Evolutionary conservation across 2,329 filamentous ascomycete species (phyloP).

Genomic region (Leptodontidium sp.): DNA sequence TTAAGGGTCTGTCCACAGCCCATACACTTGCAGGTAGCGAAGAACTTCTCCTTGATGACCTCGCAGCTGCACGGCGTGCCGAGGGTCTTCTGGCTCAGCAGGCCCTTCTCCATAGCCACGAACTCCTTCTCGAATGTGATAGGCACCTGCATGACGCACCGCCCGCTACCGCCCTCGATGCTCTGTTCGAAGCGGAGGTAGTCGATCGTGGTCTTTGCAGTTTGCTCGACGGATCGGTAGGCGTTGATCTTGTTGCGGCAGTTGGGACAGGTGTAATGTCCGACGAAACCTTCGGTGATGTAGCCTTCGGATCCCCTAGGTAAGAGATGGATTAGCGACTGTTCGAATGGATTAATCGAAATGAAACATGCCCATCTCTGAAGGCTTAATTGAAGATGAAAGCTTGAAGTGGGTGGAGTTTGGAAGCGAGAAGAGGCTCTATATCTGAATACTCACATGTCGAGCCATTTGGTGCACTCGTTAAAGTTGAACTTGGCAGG

Average conservation of each 20-base stretch:
- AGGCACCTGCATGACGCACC: slow-evolving; percentile 17
- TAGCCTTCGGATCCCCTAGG: slow-evolving; percentile 21
- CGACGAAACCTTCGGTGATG: slow-evolving; percentile 20
- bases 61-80: slow-evolving; percentile 5
- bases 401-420: neutral
- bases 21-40: slow-evolving; percentile 16
- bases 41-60: slow-evolving; percentile 23
- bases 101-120: slow-evolving; percentile 10
- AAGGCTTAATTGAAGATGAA: too few species aligned
- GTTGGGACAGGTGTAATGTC: slow-evolving; percentile 8
- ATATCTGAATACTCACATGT: slow-evolving; percentile 5
- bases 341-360: neutral
- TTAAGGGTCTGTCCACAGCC: slow-evolving; percentile 9
- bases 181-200: slow-evolving; percentile 23
- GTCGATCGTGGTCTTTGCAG: neutral
- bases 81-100: slow-evolving; percentile 4
- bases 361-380: neutral
- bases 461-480: slow-evolving; percentile 14
- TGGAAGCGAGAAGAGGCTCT: neutral
- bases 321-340: neutral
- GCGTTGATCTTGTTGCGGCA: slow-evolving; percentile 19
- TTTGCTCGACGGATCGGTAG: slow-evolving; percentile 20
- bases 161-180: slow-evolving; percentile 17
- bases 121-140: slow-evolving; percentile 23
- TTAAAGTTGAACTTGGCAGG: slow-evolving; percentile 17